Percentiles rank a stretch among this genome's conserved stretches.
Conservation (phyloP, 1,284 basidiomycete species). For the Ustilago sp. region DNA sequence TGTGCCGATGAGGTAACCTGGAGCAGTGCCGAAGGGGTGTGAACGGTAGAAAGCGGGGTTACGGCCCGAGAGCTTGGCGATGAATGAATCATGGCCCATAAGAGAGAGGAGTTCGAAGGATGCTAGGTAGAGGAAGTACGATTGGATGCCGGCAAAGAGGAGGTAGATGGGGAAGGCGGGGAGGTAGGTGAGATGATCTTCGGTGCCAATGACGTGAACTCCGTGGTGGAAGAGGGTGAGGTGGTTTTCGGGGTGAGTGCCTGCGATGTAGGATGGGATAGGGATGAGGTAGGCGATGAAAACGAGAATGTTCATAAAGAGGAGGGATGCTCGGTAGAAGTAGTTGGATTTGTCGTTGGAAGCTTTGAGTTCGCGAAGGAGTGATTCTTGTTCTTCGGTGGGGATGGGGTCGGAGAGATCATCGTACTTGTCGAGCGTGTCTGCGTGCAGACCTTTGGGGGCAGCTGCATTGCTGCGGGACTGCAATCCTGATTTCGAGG, state of each 20-base stretch:
- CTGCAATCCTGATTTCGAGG: constrained; percentile 12
- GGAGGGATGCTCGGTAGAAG: constrained; percentile 54
- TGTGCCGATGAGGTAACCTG: constrained; percentile 57
- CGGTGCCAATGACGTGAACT: constrained; percentile 59
- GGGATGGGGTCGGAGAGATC: constrained; percentile 49
- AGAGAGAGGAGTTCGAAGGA: constrained; percentile 50
- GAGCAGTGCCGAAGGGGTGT: constrained; percentile 67
- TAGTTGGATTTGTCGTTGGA: constrained; percentile 64
- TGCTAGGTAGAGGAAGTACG: constrained; percentile 50
- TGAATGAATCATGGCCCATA: constrained; percentile 43
- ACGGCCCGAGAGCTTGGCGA: constrained; percentile 17
- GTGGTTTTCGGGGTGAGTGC: constrained; percentile 67
- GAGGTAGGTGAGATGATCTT: constrained; percentile 65
- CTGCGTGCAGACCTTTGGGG: constrained; percentile 31
- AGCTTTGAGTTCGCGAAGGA: constrained; percentile 55
- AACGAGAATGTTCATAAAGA: constrained; percentile 55
- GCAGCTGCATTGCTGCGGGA: constrained; percentile 19
- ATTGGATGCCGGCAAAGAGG: constrained; percentile 54
- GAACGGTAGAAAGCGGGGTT: constrained; percentile 55
- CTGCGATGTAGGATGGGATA: constrained; percentile 63
- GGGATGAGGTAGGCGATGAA: constrained; percentile 63
- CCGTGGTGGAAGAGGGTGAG: constrained; percentile 60
- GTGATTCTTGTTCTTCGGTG: constrained; percentile 59
- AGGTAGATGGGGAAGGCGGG: constrained; percentile 67
- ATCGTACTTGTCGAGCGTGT: constrained; percentile 54